Base-by-base conservation (phyloP, 176 grass and related monocot species). In the Calamus simplicifolius region DNA sequence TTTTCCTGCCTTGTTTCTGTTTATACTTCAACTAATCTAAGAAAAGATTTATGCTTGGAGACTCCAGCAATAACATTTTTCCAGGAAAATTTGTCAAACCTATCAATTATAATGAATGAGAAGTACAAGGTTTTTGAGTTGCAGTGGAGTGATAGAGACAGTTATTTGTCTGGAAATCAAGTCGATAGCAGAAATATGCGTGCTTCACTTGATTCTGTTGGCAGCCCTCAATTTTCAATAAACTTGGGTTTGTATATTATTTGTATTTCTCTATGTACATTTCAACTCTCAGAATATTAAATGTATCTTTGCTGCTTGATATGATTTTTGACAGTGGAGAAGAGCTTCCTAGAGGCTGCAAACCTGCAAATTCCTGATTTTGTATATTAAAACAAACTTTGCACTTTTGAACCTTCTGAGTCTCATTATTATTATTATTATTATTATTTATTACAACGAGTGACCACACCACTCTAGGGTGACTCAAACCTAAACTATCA, bases 81-180 rank as follows among this genome's bases (percentile, higher is more conserved):
- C 29, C 49, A 77, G 72, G 91, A 96, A 55, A 86, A 87, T 51
- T 66, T 90, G 19, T 83, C 86, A 51, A 82, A 87, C 66, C 19
- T 89, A 21, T 63, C 60, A 54, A 75, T 64, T 67, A 64, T 50
- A 16, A 67, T 43, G 26, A 80, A 82, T 53, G 69, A 85, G 16
- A 72, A 85, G 16, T 54, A 75, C 26, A 71, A 69, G 29, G 61
- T 69, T 50, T 26, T 82, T 60, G 92, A 85, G 69, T 70, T 88
- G 66, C 87, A 85, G 59, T 80, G 83, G 87, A 87, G 85, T 28
- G 64, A 77, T 8, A 57, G 64, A 18, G 69, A 71, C 6, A 59
- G 19, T 54, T 43, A 18, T 59, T 59, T 80, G 18, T 14, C 50
- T 72, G 70, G 61, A 66, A 68, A 64, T 29, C 57, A 80, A n/a